Base-by-base conservation (phyloP, 2,329 filamentous ascomycete genomes). In the Penicillium sp. region DNA sequence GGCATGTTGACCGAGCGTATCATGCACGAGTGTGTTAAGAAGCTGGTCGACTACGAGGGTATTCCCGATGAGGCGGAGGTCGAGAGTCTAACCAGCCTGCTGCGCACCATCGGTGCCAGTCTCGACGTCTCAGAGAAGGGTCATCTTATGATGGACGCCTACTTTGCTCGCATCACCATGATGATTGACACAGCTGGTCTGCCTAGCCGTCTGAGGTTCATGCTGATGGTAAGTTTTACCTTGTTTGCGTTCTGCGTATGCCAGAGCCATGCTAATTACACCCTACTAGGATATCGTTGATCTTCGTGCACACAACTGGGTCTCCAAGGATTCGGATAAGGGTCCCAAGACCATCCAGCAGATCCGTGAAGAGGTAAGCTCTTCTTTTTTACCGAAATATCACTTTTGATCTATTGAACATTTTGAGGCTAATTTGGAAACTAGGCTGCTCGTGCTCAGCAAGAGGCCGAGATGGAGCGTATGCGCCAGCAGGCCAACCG, bases 21-120 rank as follows among this genome's bases (percentile, higher is more conserved):
- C 71, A 98, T 98, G 93, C 91, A 98, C 74, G 88, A 96, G 70
- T 98, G 93, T 78, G 89, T 98, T 18, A 84, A 89, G 73, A 95
- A 94, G 71, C 80, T 98, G 50, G 87, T 98, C 53, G 91, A 98
- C 71, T 97, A 94, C 69, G 85, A 91, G 61, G 89, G 87, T 47
- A 74, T 88, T 46, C 93, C 93, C 30, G 93, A 98, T 57, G 93
- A 98, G 71, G 87, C 91, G 38, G 90, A 96, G 67, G 85, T 98
- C 45, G 93, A 98, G 76, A 94, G 88, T 54, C 81, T 98, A 68
- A 89, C 84, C 58, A 96, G 94, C 72, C 78, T 98, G 49, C 79
- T 98, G 47, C 83, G 85, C 54, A 95, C 93, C 26, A 94, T 98
- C 50, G 93, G 93, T 74, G 78, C 73, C 55, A 91, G 89, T 64